Evolutionary conservation across 2,329 filamentous ascomycete species (phyloP).

Genomic region (Aspergillus persii): DNA sequence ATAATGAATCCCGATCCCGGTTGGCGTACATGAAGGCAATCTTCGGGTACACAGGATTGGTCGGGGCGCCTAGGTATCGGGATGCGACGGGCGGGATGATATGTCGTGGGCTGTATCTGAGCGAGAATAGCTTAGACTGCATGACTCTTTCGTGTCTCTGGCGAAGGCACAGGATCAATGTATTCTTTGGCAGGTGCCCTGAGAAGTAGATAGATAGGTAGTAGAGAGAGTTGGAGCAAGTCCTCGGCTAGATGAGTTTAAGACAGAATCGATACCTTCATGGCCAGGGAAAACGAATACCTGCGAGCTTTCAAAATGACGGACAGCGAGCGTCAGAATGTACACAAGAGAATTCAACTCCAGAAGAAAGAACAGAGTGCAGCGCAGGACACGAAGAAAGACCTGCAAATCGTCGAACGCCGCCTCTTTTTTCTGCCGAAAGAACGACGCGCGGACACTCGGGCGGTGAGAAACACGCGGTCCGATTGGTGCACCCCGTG

Average conservation of each 20-base stretch:
- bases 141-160: neutral
- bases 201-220: neutral
- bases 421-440: slow-evolving; percentile 9
- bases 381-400: too few species aligned
- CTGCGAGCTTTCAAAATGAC: neutral
- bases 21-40: slow-evolving; percentile 35
- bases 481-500: slow-evolving; percentile 16
- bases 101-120: slow-evolving; percentile 25
- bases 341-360: too few species aligned
- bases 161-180: slow-evolving; percentile 7
- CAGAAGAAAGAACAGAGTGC: too few species aligned
- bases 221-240: neutral
- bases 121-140: slow-evolving; percentile 11
- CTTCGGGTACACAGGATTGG: slow-evolving; percentile 39
- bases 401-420: too few species aligned
- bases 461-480: neutral
- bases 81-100: slow-evolving; percentile 27
- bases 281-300: neutral
- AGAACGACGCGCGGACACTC: neutral
- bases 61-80: slow-evolving; percentile 27
- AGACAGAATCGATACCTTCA: neutral
- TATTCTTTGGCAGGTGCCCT: slow-evolving; percentile 6
- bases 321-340: neutral
- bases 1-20: slow-evolving; percentile 45
- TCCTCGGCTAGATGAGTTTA: neutral